Evolutionary conservation across 805 yeast genomes (phyloP).

Genomic region (Ogataea siamensis): DNA sequence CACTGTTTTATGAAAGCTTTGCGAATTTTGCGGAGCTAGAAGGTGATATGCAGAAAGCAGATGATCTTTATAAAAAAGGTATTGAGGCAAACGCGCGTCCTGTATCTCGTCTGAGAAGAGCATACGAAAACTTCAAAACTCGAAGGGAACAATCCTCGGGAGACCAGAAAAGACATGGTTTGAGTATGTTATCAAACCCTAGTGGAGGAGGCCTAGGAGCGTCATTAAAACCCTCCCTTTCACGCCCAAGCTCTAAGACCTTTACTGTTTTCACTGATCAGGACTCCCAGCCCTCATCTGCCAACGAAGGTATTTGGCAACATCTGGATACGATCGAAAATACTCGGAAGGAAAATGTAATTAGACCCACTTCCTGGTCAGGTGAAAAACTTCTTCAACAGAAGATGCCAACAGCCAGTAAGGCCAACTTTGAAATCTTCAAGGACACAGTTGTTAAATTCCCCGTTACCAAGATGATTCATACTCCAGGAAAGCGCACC

Average conservation of each 20-base stretch:
- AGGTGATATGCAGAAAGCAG: conserved; percentile 52
- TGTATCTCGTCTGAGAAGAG: conserved; percentile 39
- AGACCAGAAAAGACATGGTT: conserved; percentile 5
- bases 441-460: conserved; percentile 36
- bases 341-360: conserved; percentile 62
- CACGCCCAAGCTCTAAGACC: conserved; percentile 15
- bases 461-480: conserved; percentile 49
- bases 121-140: conserved; percentile 43
- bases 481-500: conserved; percentile 54
- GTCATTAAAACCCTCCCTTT: conserved; percentile 6
- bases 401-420: conserved; percentile 1
- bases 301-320: conserved; percentile 40
- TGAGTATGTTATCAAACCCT: conserved; percentile 18
- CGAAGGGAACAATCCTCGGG: conserved; percentile 32
- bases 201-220: conserved; percentile 26
- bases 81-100: conserved; percentile 68
- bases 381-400: conserved; percentile 58
- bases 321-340: conserved; percentile 47
- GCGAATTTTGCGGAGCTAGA: conserved; percentile 58
- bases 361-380: conserved; percentile 56
- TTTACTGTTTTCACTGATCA: conserved; percentile 20
- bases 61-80: conserved; percentile 57
- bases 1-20: conserved; percentile 77
- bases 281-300: conserved; percentile 1
- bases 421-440: conserved; percentile 36